Evolutionary conservation across 306 rosid species (phyloP).

Genomic region (Rosa multiflora): DNA sequence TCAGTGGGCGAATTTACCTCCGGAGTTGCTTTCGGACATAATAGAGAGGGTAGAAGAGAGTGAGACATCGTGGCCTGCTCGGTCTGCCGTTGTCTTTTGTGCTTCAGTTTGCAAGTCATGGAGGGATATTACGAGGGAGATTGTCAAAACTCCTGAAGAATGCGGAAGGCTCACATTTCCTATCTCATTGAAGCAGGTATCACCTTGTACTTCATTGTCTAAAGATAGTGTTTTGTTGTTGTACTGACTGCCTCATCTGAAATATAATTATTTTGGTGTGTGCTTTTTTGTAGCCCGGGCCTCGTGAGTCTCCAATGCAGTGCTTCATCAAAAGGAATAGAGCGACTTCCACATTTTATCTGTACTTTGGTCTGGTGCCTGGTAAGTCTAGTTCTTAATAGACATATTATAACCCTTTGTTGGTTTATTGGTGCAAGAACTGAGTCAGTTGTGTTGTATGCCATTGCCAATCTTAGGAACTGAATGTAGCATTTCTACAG

Average conservation of each 20-base stretch:
- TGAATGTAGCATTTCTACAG: neutral
- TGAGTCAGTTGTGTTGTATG: neutral
- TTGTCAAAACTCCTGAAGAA: constrained; percentile 76
- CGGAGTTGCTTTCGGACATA: constrained; percentile 76
- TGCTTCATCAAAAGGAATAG: constrained; percentile 81
- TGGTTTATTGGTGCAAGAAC: neutral
- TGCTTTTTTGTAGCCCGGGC: constrained; percentile 65
- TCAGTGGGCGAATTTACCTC: constrained; percentile 73
- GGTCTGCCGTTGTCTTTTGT: constrained; percentile 57
- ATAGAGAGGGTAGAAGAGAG: constrained; percentile 77
- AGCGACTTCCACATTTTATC: constrained; percentile 63
- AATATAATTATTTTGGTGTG: constrained; percentile 9
- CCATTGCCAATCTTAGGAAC: neutral
- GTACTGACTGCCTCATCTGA: constrained; percentile 1
- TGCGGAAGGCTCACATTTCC: constrained; percentile 88
- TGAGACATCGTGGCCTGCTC: constrained; percentile 78
- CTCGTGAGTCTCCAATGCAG: constrained; percentile 72
- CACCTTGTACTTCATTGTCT: constrained; percentile 1
- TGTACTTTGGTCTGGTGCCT: constrained; percentile 69
- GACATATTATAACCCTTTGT: neutral
- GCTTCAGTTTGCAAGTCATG: constrained; percentile 87
- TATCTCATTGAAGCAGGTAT: constrained; percentile 90
- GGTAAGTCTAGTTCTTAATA: constrained; percentile 48
- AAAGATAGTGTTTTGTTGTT: neutral
- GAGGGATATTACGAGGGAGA: constrained; percentile 67